Conservation (phyloP, 2,329 filamentous ascomycete genomes). For the Colletotrichum simmondsii region DNA sequence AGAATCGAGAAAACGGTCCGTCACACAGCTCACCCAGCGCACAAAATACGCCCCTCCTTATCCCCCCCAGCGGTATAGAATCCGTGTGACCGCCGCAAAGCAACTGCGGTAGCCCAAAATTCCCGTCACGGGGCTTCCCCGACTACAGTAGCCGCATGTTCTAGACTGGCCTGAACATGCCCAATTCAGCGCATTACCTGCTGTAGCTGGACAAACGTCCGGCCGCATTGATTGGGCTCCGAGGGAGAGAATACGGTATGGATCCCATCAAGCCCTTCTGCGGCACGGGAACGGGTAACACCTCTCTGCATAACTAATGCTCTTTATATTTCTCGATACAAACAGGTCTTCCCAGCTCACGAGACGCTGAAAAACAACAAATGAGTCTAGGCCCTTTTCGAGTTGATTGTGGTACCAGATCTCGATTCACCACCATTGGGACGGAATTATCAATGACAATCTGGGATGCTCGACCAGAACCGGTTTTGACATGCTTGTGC, state of each 20-base stretch:
- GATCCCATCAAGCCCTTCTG: not conserved
- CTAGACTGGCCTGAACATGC: slow-evolving; percentile 25
- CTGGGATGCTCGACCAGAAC: not conserved
- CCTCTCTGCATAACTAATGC: not conserved
- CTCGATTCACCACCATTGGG: not conserved
- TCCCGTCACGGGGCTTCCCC: slow-evolving; percentile 25
- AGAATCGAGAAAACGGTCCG: slow-evolving; percentile 2
- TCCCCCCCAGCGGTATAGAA: not conserved
- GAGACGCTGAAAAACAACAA: not conserved
- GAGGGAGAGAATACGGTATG: not conserved
- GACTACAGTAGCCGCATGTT: slow-evolving; percentile 31
- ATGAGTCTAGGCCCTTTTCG: slow-evolving; percentile 1
- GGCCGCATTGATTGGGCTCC: not conserved
- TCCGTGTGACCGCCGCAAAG: slow-evolving; percentile 1
- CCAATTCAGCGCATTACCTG: slow-evolving; percentile 21
- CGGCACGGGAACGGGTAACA: not conserved
- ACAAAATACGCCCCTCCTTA: not conserved
- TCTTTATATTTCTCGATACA: not conserved
- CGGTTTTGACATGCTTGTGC: not conserved
- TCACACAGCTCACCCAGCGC: not conserved
- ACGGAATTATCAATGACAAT: not conserved
- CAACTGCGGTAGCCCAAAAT: slow-evolving; percentile 2
- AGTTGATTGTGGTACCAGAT: not conserved
- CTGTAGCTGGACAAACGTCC: slow-evolving; percentile 32
- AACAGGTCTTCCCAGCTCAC: slow-evolving; percentile 1